Conservation (phyloP, 2,329 filamentous ascomycete genomes). For the Colletotrichum orbiculare region DNA sequence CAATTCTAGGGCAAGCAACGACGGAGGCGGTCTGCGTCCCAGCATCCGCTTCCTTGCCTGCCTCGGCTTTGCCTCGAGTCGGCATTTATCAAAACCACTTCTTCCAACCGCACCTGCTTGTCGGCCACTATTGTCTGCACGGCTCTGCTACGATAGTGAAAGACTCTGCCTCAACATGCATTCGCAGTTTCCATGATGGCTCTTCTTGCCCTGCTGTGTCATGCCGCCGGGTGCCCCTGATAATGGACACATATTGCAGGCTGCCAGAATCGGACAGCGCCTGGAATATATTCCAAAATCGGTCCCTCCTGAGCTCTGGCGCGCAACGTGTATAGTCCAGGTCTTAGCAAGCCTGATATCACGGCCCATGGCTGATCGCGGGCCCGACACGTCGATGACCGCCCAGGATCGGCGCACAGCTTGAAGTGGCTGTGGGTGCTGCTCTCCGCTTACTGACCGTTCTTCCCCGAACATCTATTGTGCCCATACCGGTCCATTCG, state of each 20-base stretch:
- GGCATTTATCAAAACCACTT: conserved; percentile 18
- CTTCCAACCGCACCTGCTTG: conserved; percentile 20
- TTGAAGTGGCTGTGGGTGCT: conserved; percentile 34
- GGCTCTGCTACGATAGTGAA: conserved; percentile 10
- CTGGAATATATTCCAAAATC: conserved; percentile 5
- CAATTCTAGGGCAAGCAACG: conserved; percentile 1
- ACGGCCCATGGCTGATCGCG: conserved; percentile 24
- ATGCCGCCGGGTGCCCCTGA: conserved; percentile 8
- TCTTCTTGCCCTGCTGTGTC: conserved; percentile 1
- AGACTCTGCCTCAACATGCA: conserved; percentile 22
- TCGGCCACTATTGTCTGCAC: conserved; percentile 8
- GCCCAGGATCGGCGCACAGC: conserved; percentile 34
- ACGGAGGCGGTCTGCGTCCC: conserved; percentile 24
- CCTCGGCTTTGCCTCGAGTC: conserved; percentile 22
- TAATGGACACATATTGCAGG: background rate
- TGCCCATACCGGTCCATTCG: conserved; percentile 5
- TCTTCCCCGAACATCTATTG: conserved; percentile 8
- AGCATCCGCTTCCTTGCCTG: conserved; percentile 20
- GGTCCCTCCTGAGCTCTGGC: background rate
- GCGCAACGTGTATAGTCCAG: conserved; percentile 21
- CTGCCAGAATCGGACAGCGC: conserved; percentile 12
- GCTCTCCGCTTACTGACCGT: conserved; percentile 21
- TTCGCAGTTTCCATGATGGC: conserved; percentile 23
- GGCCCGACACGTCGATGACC: conserved; percentile 24
- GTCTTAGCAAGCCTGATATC: conserved; percentile 19